Evolutionary conservation across 495 filamentous ascomycete genomes (phyloP), one percentile per base, ranked within the genome.

Genomic region (Arthonia radiata): DNA sequence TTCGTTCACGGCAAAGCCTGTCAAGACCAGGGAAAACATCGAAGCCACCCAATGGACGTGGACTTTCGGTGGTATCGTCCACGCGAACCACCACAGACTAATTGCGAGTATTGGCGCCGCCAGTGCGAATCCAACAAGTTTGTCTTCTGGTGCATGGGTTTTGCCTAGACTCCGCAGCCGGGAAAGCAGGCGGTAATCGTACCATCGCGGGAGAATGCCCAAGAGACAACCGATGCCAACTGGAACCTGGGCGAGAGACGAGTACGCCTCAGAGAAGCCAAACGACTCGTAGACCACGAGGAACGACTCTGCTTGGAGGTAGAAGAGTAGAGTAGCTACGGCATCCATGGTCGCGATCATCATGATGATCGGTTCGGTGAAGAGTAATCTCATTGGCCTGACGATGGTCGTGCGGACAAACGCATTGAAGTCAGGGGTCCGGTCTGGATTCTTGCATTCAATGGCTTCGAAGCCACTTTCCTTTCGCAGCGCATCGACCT

Each of bases 271-370:
- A 2, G 35, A 29, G 28, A 61, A 51, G 4, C 50, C 54, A 36
- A 56, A 51, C 0, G 41, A 37, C 15, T 44, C 33, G 30, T 55
- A 63, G 16, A 65, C 49, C 1, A 46, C 41, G 0, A 45, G 48
- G 0, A 61, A 34, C 4, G 54, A 52, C 38, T 62, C 54, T 2
- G 57, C 55, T 33, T 61, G 63, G 7, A 64, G 54, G 28, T 62
- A 66, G 18, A 64, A 52, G n/a, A 63, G 39, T 2, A 50, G 56
- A 33, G 52, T 54, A 14, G 50, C 49, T 7, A 53, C 34, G 9
- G 57, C 53, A 6, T 46, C 50, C 40, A 57, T 53, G 18, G 52
- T 38, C 3, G 57, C 41, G 9, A 56, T 48, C 4, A 49, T 37
- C 26, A 56, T 48, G 12, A 63, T 51, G 17, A 63, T 56, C 9